These are phyloP conservation scores for Roridomyces roridus DNA, from an alignment of 768 basidiomycete species.

Conservation along the genomic window DNA sequence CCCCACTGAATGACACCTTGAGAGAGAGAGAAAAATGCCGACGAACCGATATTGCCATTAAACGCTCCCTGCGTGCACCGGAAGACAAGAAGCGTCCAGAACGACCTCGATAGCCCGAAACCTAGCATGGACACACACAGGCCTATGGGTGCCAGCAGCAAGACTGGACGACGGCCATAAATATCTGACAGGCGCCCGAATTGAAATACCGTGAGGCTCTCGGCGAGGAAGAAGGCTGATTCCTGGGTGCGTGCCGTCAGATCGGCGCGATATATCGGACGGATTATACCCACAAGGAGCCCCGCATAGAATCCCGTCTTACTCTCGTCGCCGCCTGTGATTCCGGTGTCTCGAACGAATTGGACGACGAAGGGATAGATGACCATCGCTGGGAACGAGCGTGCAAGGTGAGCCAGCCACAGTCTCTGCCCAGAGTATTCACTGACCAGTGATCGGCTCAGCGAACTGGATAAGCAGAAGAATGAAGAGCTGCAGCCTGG, in stretches of 20 bases:
- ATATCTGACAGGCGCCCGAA: slow-evolving; percentile 33
- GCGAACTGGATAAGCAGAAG: slow-evolving; percentile 16
- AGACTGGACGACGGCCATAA: slow-evolving; percentile 31
- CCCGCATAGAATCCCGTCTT: slow-evolving; percentile 32
- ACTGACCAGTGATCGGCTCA: slow-evolving; percentile 13
- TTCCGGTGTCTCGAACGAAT: slow-evolving; percentile 27
- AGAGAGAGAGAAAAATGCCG: background rate
- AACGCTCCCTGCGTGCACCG: slow-evolving; percentile 17
- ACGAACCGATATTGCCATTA: slow-evolving; percentile 21
- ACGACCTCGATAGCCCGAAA: slow-evolving; percentile 31
- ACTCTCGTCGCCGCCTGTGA: slow-evolving; percentile 27
- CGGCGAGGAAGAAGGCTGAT: slow-evolving; percentile 31
- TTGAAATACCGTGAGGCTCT: slow-evolving; percentile 27
- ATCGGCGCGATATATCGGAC: background rate
- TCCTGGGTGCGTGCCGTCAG: slow-evolving; percentile 25
- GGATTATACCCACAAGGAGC: slow-evolving; percentile 21
- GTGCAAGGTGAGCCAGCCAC: too few relatives aligned
- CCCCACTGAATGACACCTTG: background rate
- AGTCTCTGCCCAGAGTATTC: background rate
- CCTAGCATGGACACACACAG: slow-evolving; percentile 25
- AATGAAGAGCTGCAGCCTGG: slow-evolving; percentile 19
- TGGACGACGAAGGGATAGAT: slow-evolving; percentile 32
- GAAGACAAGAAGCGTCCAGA: slow-evolving; percentile 21
- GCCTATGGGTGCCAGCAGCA: slow-evolving; percentile 29
- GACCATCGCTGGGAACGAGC: slow-evolving; percentile 5